Evolutionary conservation across 805 yeast genomes (phyloP), one percentile per base, ranked within the genome.

Genomic region (Schwanniomyces pseudopolymorphus): DNA sequence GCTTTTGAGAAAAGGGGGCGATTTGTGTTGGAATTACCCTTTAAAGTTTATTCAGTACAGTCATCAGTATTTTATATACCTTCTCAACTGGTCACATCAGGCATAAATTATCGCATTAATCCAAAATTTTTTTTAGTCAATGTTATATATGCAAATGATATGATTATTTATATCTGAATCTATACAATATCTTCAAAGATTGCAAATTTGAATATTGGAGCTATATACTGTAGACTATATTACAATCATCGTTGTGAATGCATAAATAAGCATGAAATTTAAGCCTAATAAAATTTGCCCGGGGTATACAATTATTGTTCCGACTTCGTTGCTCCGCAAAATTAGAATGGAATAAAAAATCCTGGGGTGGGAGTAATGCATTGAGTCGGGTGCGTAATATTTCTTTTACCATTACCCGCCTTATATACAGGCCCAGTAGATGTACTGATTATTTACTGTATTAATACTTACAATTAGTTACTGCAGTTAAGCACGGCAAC

Each of bases 241-340:
- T 22, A 8, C 8, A 5, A 22, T 22, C 25, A 22, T 22, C 25
- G 25, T 22, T 22, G 8, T 8, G 25, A 6, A 5, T 22, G 25
- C 25, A 26, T 7, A 26, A 26, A 13, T 9, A 4, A 26, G 28
- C 28, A 26, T 26, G 28, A 26, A 26, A 6, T 26, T 26, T 11
- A 26, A 26, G 28, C 28, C 5, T 26, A 26, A 26, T 10, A 9
- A 9, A 26, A 13, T 14, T 31, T 7, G 20, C 35, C 35, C 13
- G 35, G 35, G 4, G 20, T 14, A 2, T 16, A 6, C 35, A 14
- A 14, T 14, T 31, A 31, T 14, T 31, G 19, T 31, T 31, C 35
- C 35, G 35, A 31, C 35, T 31, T 14, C 10, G 7, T 36, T 21
- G 22, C 39, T 36, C 39, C 39, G 39, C 39, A 36, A 36, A 20